A percentile compares a stretch with the other conserved stretches of the same genome.
Evolutionary conservation across 306 rosid genomes (phyloP).

Genomic region (Castanea crenata): DNA sequence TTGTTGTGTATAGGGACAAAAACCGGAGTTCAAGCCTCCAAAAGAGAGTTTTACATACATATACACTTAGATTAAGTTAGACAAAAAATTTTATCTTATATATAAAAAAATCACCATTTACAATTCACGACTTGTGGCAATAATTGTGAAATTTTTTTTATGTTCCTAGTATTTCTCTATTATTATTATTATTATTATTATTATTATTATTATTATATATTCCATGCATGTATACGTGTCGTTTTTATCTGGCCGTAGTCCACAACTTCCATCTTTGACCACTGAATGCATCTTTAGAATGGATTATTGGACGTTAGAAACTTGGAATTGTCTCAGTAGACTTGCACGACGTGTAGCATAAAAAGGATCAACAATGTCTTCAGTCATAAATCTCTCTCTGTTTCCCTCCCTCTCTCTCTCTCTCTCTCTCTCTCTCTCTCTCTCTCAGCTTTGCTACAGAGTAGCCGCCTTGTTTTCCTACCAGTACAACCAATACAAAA

Average conservation of each 20-base stretch:
- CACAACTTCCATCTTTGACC: conserved; percentile 50
- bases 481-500: conserved; percentile 5
- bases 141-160: too few relatives aligned
- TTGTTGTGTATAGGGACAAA: too few relatives aligned
- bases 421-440: not conserved
- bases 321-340: conserved; percentile 2
- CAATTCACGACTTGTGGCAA: fast-evolving
- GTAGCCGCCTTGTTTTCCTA: conserved; percentile 42
- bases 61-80: too few relatives aligned
- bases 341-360: not conserved
- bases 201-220: too few relatives aligned
- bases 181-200: too few relatives aligned
- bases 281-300: conserved; percentile 32
- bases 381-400: not conserved
- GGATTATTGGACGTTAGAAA: not conserved
- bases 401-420: not conserved
- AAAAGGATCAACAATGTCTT: not conserved
- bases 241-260: not conserved
- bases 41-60: too few relatives aligned
- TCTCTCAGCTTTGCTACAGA: not conserved
- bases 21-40: too few relatives aligned
- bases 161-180: too few relatives aligned
- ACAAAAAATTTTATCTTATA: too few relatives aligned
- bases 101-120: too few relatives aligned
- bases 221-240: too few relatives aligned